These are phyloP conservation scores for Xylariales sp. DNA, from an alignment of 2,329 filamentous ascomycete species.

Conservation along the genomic window DNA sequence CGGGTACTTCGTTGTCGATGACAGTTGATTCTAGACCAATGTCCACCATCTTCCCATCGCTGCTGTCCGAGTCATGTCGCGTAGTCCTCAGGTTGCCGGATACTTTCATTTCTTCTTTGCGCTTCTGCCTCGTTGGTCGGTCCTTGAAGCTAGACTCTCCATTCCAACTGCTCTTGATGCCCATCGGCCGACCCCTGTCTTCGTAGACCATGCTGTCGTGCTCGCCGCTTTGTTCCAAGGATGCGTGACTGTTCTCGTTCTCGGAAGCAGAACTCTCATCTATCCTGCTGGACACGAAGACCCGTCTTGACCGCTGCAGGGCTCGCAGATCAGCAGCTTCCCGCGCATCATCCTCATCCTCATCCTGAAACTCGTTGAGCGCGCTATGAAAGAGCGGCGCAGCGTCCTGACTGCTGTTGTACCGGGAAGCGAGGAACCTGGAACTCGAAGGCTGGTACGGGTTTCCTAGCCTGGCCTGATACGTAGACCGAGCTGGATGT, in stretches of 20 bases:
- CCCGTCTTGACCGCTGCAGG: slow-evolving; percentile 80
- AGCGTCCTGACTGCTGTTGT: slow-evolving; percentile 68
- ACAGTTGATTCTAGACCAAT: slow-evolving; percentile 71
- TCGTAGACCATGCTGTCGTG: slow-evolving; percentile 39
- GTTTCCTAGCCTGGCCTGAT: slow-evolving; percentile 48
- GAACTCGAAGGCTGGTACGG: slow-evolving; percentile 73
- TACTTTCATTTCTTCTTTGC: slow-evolving; percentile 33
- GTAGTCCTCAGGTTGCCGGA: slow-evolving; percentile 20
- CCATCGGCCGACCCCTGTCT: slow-evolving; percentile 42
- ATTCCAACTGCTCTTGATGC: slow-evolving; percentile 63
- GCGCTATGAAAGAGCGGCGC: slow-evolving; percentile 94
- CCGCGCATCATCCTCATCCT: slow-evolving; percentile 87
- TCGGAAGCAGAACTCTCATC: slow-evolving; percentile 84
- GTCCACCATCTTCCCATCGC: slow-evolving; percentile 73
- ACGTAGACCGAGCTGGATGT: slow-evolving; percentile 24
- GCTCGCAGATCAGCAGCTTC: slow-evolving; percentile 95
- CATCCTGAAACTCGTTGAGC: slow-evolving; percentile 84
- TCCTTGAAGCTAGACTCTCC: slow-evolving; percentile 43
- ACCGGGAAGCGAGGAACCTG: slow-evolving; percentile 74
- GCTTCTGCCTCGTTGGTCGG: slow-evolving; percentile 34
- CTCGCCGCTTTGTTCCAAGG: slow-evolving; percentile 50
- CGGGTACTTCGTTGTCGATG: slow-evolving; percentile 55
- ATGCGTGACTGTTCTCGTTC: slow-evolving; percentile 58
- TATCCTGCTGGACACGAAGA: slow-evolving; percentile 78
- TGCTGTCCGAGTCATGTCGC: slow-evolving; percentile 28